Conservation (phyloP, 257 asterid species). For the Coffea canephora region DNA sequence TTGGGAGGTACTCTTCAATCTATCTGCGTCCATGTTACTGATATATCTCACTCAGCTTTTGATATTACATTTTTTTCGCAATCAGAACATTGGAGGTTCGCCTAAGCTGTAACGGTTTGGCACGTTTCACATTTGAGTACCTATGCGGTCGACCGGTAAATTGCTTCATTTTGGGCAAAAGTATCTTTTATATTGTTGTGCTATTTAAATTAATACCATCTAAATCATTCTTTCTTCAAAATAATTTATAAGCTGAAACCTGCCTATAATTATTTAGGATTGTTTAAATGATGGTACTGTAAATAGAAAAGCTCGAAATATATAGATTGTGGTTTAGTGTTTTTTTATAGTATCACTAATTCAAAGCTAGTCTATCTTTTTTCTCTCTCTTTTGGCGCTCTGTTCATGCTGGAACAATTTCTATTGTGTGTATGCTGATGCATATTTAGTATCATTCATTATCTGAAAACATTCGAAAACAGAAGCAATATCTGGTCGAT, state of each 20-base stretch:
- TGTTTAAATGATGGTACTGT: neutral
- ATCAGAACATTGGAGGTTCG: slow-evolving; percentile 78
- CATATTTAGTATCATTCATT: neutral
- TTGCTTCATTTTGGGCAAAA: slow-evolving; percentile 5
- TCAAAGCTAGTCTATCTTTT: neutral
- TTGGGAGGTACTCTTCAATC: slow-evolving; percentile 62
- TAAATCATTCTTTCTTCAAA: neutral
- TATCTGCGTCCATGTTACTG: slow-evolving; percentile 1
- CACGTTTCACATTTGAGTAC: slow-evolving; percentile 77
- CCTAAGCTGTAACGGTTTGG: slow-evolving; percentile 79
- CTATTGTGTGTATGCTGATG: neutral
- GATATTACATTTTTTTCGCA: slow-evolving; percentile 19
- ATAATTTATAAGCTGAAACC: neutral
- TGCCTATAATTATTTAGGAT: neutral
- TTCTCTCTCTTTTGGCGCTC: neutral
- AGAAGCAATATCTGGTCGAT: neutral
- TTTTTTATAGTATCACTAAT: neutral
- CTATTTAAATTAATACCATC: neutral
- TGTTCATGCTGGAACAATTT: neutral
- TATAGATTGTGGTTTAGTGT: neutral
- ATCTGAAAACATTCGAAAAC: neutral
- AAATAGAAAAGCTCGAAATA: neutral
- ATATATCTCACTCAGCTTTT: slow-evolving; percentile 14
- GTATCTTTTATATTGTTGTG: neutral
- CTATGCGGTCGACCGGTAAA: slow-evolving; percentile 89